Conservation (phyloP, 768 basidiomycete species). For the Kwoniella heveanensis region DNA sequence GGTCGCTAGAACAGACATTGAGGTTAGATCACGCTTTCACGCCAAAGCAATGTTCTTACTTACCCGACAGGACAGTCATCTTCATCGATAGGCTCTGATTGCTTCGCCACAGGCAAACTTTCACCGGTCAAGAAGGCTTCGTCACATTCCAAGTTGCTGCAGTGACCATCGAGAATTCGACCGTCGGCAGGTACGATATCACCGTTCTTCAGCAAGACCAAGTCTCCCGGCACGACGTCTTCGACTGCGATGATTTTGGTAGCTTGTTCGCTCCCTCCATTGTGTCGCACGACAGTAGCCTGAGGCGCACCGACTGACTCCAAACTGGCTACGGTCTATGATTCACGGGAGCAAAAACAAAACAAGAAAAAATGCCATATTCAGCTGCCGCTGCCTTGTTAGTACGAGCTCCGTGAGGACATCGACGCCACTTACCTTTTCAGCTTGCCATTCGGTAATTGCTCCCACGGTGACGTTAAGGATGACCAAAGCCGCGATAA, state of each 20-base stretch:
- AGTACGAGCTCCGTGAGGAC: not conserved
- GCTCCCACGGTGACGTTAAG: slow-evolving; percentile 55
- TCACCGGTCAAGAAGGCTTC: slow-evolving; percentile 61
- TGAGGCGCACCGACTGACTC: slow-evolving; percentile 57
- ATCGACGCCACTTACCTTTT: slow-evolving; percentile 43
- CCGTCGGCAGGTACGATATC: slow-evolving; percentile 59
- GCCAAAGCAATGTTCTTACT: slow-evolving; percentile 3
- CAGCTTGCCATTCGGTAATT: slow-evolving; percentile 56
- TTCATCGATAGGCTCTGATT: slow-evolving; percentile 54
- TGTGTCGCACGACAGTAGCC: slow-evolving; percentile 54
- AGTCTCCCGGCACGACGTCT: slow-evolving; percentile 59
- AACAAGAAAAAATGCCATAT: too few relatives aligned
- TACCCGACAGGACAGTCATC: slow-evolving; percentile 51
- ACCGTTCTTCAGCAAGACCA: slow-evolving; percentile 58
- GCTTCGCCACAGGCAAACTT: slow-evolving; percentile 60
- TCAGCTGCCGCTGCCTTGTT: not conserved
- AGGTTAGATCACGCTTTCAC: not conserved
- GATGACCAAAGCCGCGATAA: slow-evolving; percentile 55
- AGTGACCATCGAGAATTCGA: slow-evolving; percentile 58
- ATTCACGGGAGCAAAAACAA: too few relatives aligned
- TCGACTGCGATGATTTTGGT: slow-evolving; percentile 46
- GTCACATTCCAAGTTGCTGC: slow-evolving; percentile 61
- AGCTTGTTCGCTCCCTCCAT: slow-evolving; percentile 8
- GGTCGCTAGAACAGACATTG: slow-evolving; percentile 25
- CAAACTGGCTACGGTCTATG: slow-evolving; percentile 56